A percentile compares a stretch with the other conserved stretches of the same genome.
Conservation (phyloP, 2,329 filamentous ascomycete species). For the Colletotrichum tropicicola region DNA sequence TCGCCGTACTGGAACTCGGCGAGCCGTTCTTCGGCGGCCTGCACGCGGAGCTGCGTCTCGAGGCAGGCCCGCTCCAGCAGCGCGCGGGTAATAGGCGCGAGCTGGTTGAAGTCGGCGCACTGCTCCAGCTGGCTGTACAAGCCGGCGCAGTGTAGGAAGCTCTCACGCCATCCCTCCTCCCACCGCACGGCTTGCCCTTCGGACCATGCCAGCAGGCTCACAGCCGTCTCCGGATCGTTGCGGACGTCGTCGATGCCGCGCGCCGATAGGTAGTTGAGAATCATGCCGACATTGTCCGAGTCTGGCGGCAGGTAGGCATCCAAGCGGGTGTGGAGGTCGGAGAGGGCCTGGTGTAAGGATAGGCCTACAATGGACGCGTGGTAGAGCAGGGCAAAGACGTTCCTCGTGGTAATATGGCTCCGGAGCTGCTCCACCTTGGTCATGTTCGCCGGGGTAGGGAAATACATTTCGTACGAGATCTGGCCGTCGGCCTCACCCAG, state of each 20-base stretch:
- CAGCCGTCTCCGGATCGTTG: conserved; percentile 65
- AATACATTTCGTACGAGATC: conserved; percentile 70
- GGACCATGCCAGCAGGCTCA: conserved; percentile 71
- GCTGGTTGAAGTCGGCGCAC: conserved; percentile 63
- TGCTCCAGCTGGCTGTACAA: conserved; percentile 65
- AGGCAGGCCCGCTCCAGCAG: conserved; percentile 70
- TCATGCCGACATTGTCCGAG: conserved; percentile 64
- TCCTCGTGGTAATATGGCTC: conserved; percentile 73
- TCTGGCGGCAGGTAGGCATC: conserved; percentile 66
- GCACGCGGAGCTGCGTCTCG: conserved; percentile 69
- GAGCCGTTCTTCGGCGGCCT: conserved; percentile 70
- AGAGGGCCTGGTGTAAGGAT: conserved; percentile 69
- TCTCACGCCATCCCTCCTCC: conserved; percentile 74
- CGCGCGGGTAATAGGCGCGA: conserved; percentile 70
- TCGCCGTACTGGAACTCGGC: conserved; percentile 67
- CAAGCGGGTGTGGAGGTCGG: conserved; percentile 69
- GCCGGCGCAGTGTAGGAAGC: conserved; percentile 73
- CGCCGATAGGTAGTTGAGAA: conserved; percentile 68
- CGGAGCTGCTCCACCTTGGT: conserved; percentile 58
- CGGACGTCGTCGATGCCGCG: conserved; percentile 72
- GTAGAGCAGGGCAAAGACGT: conserved; percentile 73
- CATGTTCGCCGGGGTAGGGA: conserved; percentile 63
- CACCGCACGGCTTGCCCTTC: conserved; percentile 70
- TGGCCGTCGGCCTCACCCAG: conserved; percentile 59
- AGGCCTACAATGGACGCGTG: conserved; percentile 71